Evolutionary conservation across 116 monocot genomes (phyloP).

Genomic region (Iris pallida): DNA sequence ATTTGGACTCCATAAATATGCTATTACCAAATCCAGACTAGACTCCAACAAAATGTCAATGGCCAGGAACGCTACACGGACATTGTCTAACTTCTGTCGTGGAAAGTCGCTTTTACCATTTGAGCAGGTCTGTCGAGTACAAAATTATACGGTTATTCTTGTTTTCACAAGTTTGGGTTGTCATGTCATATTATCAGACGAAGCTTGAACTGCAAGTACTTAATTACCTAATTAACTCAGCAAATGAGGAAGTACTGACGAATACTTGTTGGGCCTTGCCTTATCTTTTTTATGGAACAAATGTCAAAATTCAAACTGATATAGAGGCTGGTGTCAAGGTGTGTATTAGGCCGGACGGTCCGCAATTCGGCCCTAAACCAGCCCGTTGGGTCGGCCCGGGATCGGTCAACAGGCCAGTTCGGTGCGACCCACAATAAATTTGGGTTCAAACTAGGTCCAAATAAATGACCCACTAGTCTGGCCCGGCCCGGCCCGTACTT

Average conservation of each 20-base stretch:
- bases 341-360: too few relatives aligned
- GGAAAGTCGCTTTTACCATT: conserved; percentile 39
- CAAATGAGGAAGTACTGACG: conserved; percentile 53
- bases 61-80: conserved; percentile 58
- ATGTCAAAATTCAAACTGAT: conserved; percentile 42
- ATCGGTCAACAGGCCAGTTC: too few relatives aligned
- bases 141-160: background rate
- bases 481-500: too few relatives aligned
- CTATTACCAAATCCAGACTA: too few relatives aligned
- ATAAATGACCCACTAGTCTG: too few relatives aligned
- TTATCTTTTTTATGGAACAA: conserved; percentile 47
- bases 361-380: too few relatives aligned
- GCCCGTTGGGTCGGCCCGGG: too few relatives aligned
- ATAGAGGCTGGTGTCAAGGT: conserved; percentile 46
- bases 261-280: conserved; percentile 57
- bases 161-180: background rate
- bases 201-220: conserved; percentile 42
- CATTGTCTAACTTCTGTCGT: conserved; percentile 52
- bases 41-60: conserved; percentile 62
- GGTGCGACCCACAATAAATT: too few relatives aligned
- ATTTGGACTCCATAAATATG: too few relatives aligned
- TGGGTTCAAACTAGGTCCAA: too few relatives aligned
- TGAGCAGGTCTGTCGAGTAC: conserved; percentile 22
- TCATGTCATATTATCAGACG: conserved; percentile 17
- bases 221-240: conserved; percentile 41